Percentiles rank a stretch among this genome's conserved stretches.
phyloP scores from a whole-genome alignment of 768 basidiomycete genomes.

The Lactifluus echinatus region DNA sequence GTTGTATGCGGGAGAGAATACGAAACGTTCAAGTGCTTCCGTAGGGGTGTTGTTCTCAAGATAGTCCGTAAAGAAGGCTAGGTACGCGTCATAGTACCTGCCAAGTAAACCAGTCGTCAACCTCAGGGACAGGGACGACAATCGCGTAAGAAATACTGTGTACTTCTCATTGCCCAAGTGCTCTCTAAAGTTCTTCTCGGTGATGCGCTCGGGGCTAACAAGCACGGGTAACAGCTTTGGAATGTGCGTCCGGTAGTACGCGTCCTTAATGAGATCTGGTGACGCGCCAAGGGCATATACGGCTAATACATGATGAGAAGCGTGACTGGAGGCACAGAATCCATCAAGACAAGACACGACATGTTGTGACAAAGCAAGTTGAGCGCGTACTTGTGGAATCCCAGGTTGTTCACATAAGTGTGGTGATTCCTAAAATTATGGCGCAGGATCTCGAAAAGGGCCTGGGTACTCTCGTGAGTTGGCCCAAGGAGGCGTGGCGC shows the following conservation, averaged over 20 bases:
- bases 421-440: not conserved
- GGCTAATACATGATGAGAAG: constrained; percentile 48
- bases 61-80: constrained; percentile 43
- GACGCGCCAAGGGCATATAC: constrained; percentile 53
- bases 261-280: constrained; percentile 32
- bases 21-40: constrained; percentile 44
- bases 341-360: not conserved
- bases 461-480: constrained; percentile 1
- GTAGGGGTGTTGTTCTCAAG: constrained; percentile 35
- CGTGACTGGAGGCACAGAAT: constrained; percentile 34
- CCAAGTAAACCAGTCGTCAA: not conserved
- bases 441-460: constrained; percentile 1
- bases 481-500: not conserved
- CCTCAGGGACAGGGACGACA: not conserved
- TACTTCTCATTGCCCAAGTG: constrained; percentile 53
- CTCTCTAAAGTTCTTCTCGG: constrained; percentile 38
- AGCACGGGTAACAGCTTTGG: constrained; percentile 28
- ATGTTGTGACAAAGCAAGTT: not conserved
- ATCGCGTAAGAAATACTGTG: constrained; percentile 12
- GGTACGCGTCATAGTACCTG: constrained; percentile 52
- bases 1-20: constrained; percentile 49
- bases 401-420: not conserved
- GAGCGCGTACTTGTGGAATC: not conserved
- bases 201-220: constrained; percentile 38
- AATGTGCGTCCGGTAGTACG: constrained; percentile 34